Evolutionary conservation across 2,329 filamentous ascomycete species (phyloP).

Genomic region (Ceratocystis cacaofunesta): DNA sequence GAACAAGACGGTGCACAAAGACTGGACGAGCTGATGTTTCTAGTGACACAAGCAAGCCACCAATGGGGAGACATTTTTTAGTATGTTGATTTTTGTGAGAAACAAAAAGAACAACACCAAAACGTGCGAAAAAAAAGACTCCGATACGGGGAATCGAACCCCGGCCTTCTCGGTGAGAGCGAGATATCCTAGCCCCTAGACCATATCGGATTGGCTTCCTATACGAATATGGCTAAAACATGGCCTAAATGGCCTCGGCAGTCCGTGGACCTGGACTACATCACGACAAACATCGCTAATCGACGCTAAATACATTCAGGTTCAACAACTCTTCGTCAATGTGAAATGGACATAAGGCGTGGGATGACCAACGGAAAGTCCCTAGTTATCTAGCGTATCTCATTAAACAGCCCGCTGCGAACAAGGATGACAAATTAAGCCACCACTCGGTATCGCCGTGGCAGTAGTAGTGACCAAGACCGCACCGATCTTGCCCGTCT

Average conservation of each 20-base stretch:
- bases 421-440: constrained; percentile 1
- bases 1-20: background rate
- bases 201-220: constrained; percentile 7
- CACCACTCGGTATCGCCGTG: background rate
- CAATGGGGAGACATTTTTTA: background rate
- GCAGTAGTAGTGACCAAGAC: background rate
- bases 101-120: background rate
- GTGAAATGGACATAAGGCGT: no score
- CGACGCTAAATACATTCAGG: no score
- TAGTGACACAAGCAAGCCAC: background rate
- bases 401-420: constrained; percentile 14
- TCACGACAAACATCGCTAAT: no score
- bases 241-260: no score
- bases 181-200: constrained; percentile 12
- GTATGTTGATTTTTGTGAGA: background rate
- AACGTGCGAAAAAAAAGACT: background rate
- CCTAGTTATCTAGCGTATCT: constrained; percentile 12
- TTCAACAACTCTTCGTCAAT: no score
- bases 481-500: constrained; percentile 24
- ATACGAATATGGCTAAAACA: no score
- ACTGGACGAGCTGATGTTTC: constrained; percentile 1
- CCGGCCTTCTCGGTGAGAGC: constrained; percentile 19
- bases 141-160: constrained; percentile 21
- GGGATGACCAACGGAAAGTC: no score
- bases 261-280: no score